Conservation (phyloP, 169 alveolate species). For the Nephromyces sp. region DNA sequence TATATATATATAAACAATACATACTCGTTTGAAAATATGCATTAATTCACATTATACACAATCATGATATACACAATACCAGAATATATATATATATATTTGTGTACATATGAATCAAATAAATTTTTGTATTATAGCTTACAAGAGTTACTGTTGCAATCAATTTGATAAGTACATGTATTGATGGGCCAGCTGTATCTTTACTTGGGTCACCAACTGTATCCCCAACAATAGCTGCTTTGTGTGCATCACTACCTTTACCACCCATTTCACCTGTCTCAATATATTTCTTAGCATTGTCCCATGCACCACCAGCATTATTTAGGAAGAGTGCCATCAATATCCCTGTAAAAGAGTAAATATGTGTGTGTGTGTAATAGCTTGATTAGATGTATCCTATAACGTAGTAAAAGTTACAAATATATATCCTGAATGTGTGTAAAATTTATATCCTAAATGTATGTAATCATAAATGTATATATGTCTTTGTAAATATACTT, state of each 20-base stretch:
- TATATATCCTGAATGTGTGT: neutral
- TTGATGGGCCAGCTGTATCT: conserved; percentile 80
- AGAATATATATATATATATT: no score
- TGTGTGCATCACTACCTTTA: conserved; percentile 52
- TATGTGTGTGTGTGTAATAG: conserved; percentile 27
- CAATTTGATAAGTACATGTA: conserved; percentile 57
- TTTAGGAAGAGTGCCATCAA: conserved; percentile 66
- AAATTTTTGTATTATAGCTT: no score
- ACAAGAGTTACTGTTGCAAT: conserved; percentile 18
- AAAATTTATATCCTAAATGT: no score
- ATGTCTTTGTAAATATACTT: no score
- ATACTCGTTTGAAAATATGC: no score
- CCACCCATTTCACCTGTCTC: conserved; percentile 60
- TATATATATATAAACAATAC: no score
- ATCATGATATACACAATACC: no score
- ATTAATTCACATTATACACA: no score
- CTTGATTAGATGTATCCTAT: conserved; percentile 42
- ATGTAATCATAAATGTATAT: no score
- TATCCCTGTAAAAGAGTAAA: conserved; percentile 50
- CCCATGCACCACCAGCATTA: conserved; percentile 81
- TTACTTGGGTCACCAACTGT: conserved; percentile 82
- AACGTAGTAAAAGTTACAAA: conserved; percentile 34
- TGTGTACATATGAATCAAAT: no score
- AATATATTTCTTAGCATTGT: conserved; percentile 68
- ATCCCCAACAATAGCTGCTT: conserved; percentile 66